These are phyloP conservation scores for Phaeodactylum tricornutum DNA, from an alignment of 108 stramenopile species.

Conservation along the genomic window DNA sequence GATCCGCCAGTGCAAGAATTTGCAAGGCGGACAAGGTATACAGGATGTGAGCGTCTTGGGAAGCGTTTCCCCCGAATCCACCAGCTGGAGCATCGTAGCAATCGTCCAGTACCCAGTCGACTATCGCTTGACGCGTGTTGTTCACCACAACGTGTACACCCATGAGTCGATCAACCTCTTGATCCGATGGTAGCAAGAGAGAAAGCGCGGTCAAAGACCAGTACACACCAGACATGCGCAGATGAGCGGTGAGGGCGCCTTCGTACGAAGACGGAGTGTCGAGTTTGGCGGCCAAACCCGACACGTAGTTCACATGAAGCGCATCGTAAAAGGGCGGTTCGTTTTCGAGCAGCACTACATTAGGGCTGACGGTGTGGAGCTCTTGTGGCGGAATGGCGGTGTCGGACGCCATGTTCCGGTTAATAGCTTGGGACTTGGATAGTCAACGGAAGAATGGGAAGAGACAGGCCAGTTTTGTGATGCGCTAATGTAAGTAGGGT, in stretches of 20 bases:
- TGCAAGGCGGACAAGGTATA: slow-evolving; percentile 98
- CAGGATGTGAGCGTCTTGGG: slow-evolving; percentile 93
- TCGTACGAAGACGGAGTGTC: slow-evolving; percentile 77
- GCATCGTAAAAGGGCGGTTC: slow-evolving; percentile 47
- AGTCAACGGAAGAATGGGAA: too few relatives aligned
- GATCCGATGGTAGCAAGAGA: slow-evolving; percentile 53
- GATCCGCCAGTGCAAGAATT: slow-evolving; percentile 82
- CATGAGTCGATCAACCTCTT: slow-evolving; percentile 51
- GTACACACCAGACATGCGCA: slow-evolving; percentile 94
- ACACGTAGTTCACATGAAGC: slow-evolving; percentile 75
- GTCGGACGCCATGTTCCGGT: too few relatives aligned
- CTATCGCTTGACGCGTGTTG: slow-evolving; percentile 35
- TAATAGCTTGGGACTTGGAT: too few relatives aligned
- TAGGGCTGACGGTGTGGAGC: too few relatives aligned
- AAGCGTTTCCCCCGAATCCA: slow-evolving; percentile 92
- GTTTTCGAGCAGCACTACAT: not conserved
- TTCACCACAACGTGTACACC: slow-evolving; percentile 14
- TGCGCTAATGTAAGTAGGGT: too few relatives aligned
- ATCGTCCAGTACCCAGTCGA: slow-evolving; percentile 82
- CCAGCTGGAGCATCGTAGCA: slow-evolving; percentile 75
- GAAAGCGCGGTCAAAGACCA: slow-evolving; percentile 92
- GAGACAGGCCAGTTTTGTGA: too few relatives aligned
- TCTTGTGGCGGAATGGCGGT: too few relatives aligned
- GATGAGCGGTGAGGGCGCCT: slow-evolving; percentile 88
- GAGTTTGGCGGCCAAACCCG: slow-evolving; percentile 53